A percentile compares a stretch with the other conserved stretches of the same genome.
phyloP scores from a whole-genome alignment of 192 early-diverging fungal genomes.

The Mortierella alpina region DNA sequence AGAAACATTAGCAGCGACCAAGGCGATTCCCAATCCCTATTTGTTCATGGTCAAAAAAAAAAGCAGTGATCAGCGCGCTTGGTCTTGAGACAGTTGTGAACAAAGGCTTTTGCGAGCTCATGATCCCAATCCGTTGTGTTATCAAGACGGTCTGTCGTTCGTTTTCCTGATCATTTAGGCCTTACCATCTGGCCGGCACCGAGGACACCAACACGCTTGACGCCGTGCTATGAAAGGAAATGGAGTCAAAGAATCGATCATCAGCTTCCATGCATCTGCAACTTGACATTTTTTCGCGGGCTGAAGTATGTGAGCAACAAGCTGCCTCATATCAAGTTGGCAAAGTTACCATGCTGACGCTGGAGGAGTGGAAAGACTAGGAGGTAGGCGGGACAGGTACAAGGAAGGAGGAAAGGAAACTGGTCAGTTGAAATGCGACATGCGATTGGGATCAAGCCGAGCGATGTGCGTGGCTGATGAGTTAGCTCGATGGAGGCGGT shows the following conservation, averaged over 20 bases:
- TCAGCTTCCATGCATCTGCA: too few species aligned
- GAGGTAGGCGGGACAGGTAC: not conserved
- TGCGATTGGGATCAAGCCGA: not conserved
- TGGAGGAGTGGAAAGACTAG: slow-evolving; percentile 51
- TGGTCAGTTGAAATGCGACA: not conserved
- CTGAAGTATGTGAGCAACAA: too few species aligned
- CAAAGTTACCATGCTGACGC: slow-evolving; percentile 32
- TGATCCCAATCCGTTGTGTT: too few species aligned
- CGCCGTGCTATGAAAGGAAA: slow-evolving; percentile 27
- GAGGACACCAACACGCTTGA: slow-evolving; percentile 81
- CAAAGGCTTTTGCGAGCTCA: not conserved
- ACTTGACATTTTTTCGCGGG: too few species aligned
- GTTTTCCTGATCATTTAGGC: too few species aligned
- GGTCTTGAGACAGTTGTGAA: not conserved
- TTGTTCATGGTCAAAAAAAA: not conserved
- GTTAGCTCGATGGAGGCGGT: not conserved
- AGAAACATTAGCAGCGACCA: slow-evolving; percentile 87
- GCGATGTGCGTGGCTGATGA: not conserved
- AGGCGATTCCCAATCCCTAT: slow-evolving; percentile 85
- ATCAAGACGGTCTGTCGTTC: too few species aligned
- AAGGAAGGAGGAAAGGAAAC: not conserved
- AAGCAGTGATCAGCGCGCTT: not conserved
- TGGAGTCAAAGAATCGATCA: not conserved
- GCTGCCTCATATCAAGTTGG: too few species aligned
- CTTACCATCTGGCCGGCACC: slow-evolving; percentile 94